Conservation (phyloP, 2,329 filamentous ascomycete species). For the Talaromyces verruculosus region DNA sequence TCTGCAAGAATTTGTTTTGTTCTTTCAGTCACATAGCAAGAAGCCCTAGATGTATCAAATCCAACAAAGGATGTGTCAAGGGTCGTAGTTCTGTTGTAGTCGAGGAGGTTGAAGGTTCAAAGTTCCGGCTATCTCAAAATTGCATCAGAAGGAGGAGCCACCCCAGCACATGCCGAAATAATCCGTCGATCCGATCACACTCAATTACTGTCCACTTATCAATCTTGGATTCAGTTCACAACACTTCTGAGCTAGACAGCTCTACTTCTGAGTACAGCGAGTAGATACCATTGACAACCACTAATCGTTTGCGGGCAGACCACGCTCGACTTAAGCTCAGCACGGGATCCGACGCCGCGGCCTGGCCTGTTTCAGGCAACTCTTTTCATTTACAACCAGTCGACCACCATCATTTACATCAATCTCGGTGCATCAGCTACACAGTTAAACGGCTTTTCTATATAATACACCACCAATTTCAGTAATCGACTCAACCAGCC, state of each 20-base stretch:
- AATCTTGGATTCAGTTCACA: background rate
- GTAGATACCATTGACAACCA: background rate
- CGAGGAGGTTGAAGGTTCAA: background rate
- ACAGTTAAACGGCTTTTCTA: no score
- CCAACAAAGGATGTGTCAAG: background rate
- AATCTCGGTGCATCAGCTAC: background rate
- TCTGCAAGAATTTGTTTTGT: conserved; percentile 12
- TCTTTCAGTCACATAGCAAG: background rate
- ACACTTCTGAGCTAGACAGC: background rate
- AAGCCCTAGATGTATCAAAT: background rate
- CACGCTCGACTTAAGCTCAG: conserved; percentile 3
- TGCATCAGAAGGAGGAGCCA: conserved; percentile 9
- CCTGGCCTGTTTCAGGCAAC: conserved; percentile 19
- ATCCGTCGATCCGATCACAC: conserved; percentile 8
- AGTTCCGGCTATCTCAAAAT: conserved; percentile 14
- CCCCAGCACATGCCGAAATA: conserved; percentile 1
- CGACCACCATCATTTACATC: background rate
- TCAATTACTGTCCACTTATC: background rate
- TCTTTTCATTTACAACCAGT: conserved; percentile 5
- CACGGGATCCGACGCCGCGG: conserved; percentile 13
- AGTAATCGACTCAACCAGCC: background rate
- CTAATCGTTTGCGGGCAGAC: conserved; percentile 6
- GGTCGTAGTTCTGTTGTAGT: background rate
- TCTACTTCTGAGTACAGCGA: background rate
- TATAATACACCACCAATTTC: background rate